These are phyloP conservation scores for Mantamonas sphyraenae DNA, from an alignment of 78 protist species.

Conservation along the genomic window DNA sequence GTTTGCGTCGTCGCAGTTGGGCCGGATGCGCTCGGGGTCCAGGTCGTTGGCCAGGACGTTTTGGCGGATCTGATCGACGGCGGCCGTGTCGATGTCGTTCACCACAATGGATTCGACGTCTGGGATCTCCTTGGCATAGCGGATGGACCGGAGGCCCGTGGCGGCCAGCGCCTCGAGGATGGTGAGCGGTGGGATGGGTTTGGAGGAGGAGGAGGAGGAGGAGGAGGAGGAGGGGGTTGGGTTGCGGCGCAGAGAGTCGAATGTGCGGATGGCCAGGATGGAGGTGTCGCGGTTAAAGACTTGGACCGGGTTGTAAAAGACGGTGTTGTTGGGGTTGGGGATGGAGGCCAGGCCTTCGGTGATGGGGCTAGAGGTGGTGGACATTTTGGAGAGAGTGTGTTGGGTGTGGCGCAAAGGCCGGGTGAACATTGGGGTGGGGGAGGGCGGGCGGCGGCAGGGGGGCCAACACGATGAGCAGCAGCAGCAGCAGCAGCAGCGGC, in stretches of 20 bases:
- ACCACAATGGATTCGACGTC: conserved; percentile 58
- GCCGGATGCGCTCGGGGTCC: conserved; percentile 14
- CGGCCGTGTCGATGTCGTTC: conserved; percentile 80
- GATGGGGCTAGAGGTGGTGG: no score
- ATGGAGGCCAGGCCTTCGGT: no score
- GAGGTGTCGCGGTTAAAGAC: conserved; percentile 92
- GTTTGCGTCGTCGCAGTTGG: conserved; percentile 51
- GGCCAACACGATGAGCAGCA: no score
- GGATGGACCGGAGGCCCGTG: conserved; percentile 82
- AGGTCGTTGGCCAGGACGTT: conserved; percentile 69
- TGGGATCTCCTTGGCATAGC: conserved; percentile 75
- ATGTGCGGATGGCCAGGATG: conserved; percentile 22
- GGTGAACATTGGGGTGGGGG: no score
- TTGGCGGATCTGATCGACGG: conserved; percentile 67
- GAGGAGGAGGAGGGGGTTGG: background rate
- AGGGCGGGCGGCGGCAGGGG: no score
- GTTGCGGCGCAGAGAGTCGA: background rate
- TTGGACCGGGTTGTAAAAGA: conserved; percentile 92
- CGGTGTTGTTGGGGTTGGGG: no score
- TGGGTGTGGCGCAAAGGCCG: no score
- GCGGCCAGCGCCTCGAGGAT: conserved; percentile 95
- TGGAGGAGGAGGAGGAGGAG: background rate
- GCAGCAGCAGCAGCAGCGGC: no score
- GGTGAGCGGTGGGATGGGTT: conserved; percentile 1
- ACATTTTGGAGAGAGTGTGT: no score